phyloP scores from a whole-genome alignment of 2,329 filamentous ascomycete genomes.

The Colletotrichum sojae region DNA sequence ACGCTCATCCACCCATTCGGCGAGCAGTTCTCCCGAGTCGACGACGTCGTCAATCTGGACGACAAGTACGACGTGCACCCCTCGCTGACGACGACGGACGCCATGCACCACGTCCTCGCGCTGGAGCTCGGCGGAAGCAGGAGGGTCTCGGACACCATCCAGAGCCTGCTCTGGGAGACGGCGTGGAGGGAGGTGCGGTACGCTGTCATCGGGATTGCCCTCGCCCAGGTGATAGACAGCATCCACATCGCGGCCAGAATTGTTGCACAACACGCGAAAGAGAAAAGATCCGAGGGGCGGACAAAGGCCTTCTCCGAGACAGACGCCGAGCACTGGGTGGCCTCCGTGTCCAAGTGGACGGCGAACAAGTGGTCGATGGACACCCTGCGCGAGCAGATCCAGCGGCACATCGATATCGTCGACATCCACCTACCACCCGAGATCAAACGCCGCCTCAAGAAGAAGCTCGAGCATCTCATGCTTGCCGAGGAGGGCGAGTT shows the following conservation, averaged over 20 bases:
- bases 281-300: neutral
- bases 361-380: conserved; percentile 43
- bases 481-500: conserved; percentile 39
- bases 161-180: conserved; percentile 46
- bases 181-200: conserved; percentile 48
- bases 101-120: conserved; percentile 47
- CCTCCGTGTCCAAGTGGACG: conserved; percentile 41
- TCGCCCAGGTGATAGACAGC: conserved; percentile 37
- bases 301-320: neutral
- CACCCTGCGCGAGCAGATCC: conserved; percentile 45
- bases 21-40: conserved; percentile 43
- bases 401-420: conserved; percentile 46
- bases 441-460: conserved; percentile 35
- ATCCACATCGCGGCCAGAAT: conserved; percentile 36
- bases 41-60: conserved; percentile 45
- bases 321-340: conserved; percentile 37
- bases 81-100: conserved; percentile 47
- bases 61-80: conserved; percentile 49
- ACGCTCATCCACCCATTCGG: conserved; percentile 47
- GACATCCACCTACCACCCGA: conserved; percentile 43
- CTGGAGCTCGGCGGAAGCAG: conserved; percentile 43
- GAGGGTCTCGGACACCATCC: conserved; percentile 43
- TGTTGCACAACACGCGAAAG: neutral
- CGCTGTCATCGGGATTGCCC: conserved; percentile 45
- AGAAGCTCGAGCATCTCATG: conserved; percentile 36